Percentiles rank a stretch among this genome's conserved stretches.
phyloP scores from a whole-genome alignment of 1,139 yeast genomes.

The Meyerozyma sp. region DNA sequence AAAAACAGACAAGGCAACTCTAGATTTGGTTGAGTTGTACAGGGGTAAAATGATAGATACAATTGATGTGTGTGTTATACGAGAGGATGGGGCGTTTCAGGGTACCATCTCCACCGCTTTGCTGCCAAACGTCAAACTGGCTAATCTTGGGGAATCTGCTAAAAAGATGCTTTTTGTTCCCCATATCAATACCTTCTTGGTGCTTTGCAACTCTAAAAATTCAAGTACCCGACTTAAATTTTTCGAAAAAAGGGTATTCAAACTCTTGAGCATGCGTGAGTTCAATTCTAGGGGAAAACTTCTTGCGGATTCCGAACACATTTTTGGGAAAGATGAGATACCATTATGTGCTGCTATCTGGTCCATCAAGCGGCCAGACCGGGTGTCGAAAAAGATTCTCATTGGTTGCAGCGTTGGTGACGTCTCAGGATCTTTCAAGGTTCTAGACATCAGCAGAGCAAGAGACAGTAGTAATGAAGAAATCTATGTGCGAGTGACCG shows the following conservation, averaged over 20 bases:
- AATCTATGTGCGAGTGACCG: constrained; percentile 20
- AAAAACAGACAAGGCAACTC: constrained; percentile 19
- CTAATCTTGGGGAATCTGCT: constrained; percentile 34
- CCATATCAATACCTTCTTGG: constrained; percentile 24
- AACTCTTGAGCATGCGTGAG: constrained; percentile 16
- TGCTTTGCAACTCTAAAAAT: constrained; percentile 30
- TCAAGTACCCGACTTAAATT: constrained; percentile 21
- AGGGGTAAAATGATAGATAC: constrained; percentile 4
- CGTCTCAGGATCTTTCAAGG: constrained; percentile 32
- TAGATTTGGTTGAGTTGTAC: constrained; percentile 6
- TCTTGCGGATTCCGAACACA: constrained; percentile 6
- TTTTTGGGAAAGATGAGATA: constrained; percentile 28
- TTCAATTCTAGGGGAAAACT: constrained; percentile 14
- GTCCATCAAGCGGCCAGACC: constrained; percentile 28
- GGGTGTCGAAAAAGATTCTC: constrained; percentile 33
- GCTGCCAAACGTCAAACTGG: constrained; percentile 25
- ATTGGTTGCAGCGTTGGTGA: constrained; percentile 30
- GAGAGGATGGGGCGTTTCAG: constrained; percentile 48
- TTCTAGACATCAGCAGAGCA: constrained; percentile 29
- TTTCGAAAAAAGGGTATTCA: constrained; percentile 28
- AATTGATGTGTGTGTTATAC: constrained; percentile 28
- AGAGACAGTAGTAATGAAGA: constrained; percentile 16
- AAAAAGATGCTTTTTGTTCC: constrained; percentile 15
- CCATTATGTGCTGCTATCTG: constrained; percentile 34
- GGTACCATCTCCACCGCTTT: constrained; percentile 24